phyloP scores from a whole-genome alignment of 331 rosid species.

The Saraca asoca region DNA sequence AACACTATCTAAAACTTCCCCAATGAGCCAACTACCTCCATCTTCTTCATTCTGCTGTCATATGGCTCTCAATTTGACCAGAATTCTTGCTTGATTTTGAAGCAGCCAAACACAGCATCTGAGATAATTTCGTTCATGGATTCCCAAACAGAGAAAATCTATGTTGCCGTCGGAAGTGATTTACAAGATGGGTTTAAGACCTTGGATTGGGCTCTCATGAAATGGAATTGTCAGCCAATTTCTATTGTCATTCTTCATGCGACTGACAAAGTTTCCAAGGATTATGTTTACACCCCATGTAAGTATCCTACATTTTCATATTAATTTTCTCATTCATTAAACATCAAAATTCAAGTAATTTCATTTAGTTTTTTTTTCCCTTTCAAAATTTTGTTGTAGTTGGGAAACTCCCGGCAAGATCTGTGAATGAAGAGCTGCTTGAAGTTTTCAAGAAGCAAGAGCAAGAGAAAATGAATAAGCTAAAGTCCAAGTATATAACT shows the following conservation, averaged over 20 bases:
- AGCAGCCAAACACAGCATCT: neutral
- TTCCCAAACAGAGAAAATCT: constrained; percentile 47
- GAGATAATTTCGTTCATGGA: constrained; percentile 41
- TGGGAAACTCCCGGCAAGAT: constrained; percentile 83
- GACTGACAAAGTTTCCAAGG: constrained; percentile 39
- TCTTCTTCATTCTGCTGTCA: neutral
- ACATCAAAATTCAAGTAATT: constrained; percentile 29
- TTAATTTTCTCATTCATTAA: neutral
- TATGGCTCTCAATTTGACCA: neutral
- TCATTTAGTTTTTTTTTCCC: neutral
- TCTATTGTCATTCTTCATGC: constrained; percentile 72
- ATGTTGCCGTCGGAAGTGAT: constrained; percentile 76
- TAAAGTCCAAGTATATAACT: constrained; percentile 54
- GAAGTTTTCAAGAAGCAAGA: constrained; percentile 55
- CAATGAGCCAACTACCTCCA: constrained; percentile 22
- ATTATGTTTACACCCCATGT: constrained; percentile 78
- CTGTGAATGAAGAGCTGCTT: constrained; percentile 66
- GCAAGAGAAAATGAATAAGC: constrained; percentile 50
- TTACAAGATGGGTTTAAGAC: constrained; percentile 65
- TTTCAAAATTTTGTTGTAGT: constrained; percentile 50
- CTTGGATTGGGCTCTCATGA: constrained; percentile 68
- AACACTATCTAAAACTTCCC: constrained; percentile 17
- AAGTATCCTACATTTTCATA: constrained; percentile 23
- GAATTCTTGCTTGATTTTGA: constrained; percentile 23
- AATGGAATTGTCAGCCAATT: constrained; percentile 72